A percentile compares a stretch with the other conserved stretches of the same genome.
Conservation (phyloP, 352 stramenopile genomes). For the Phytophthora kernoviae region DNA sequence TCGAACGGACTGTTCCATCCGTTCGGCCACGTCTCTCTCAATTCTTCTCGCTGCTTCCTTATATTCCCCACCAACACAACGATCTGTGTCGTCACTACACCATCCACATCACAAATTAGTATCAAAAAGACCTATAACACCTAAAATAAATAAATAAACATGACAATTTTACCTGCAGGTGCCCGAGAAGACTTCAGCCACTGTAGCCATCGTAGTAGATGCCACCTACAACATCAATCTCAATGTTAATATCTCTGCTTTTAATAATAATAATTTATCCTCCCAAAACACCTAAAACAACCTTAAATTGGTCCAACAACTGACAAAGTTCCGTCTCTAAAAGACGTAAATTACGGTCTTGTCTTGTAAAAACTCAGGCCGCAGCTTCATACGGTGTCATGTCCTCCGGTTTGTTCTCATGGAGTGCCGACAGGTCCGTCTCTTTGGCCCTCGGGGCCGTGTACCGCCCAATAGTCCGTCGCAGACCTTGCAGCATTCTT, state of each 20-base stretch:
- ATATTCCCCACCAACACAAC: constrained; percentile 42
- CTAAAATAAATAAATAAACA: constrained; percentile 8
- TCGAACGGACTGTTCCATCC: constrained; percentile 78
- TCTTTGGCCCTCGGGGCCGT: constrained; percentile 21
- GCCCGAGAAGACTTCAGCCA: constrained; percentile 63
- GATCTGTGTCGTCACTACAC: constrained; percentile 28
- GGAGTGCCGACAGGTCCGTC: background rate
- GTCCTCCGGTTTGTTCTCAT: constrained; percentile 16
- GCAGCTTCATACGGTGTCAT: constrained; percentile 35
- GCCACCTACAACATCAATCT: constrained; percentile 26
- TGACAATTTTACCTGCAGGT: constrained; percentile 43
- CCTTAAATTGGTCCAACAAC: constrained; percentile 69
- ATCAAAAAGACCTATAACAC: constrained; percentile 11
- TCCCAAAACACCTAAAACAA: constrained; percentile 10
- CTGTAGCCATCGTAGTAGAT: constrained; percentile 51
- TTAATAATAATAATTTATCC: background rate
- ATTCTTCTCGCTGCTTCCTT: constrained; percentile 57
- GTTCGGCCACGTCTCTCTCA: constrained; percentile 55
- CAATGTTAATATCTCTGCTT: background rate
- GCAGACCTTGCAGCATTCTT: constrained; percentile 62
- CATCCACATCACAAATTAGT: background rate
- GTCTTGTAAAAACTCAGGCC: constrained; percentile 56
- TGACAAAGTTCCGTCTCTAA: constrained; percentile 52
- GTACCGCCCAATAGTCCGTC: constrained; percentile 66
- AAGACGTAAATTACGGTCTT: constrained; percentile 50